Percentiles rank a stretch among this genome's conserved stretches.
Evolutionary conservation across 208 protist genomes (phyloP).

Genomic region (Leishmania tropica): DNA sequence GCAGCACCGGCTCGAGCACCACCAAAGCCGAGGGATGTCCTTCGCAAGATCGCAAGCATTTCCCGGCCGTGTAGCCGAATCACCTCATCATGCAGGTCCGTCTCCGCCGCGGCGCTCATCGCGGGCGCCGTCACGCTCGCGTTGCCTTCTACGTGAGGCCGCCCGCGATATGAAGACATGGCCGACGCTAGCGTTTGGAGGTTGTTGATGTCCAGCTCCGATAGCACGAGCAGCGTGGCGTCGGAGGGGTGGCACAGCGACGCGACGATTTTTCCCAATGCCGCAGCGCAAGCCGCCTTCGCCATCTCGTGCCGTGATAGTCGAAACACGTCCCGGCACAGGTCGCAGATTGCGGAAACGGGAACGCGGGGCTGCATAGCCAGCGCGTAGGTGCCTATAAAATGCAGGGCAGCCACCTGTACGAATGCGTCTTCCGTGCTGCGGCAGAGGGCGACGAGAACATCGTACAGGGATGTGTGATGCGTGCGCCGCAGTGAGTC

Average conservation of each 20-base stretch:
- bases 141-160: not conserved
- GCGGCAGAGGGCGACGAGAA: conserved; percentile 46
- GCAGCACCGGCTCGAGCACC: not conserved
- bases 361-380: conserved; percentile 63
- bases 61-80: conserved; percentile 60
- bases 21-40: not conserved
- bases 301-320: conserved; percentile 68
- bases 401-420: conserved; percentile 75
- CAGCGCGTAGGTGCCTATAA: conserved; percentile 53
- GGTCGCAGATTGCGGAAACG: conserved; percentile 34
- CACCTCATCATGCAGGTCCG: conserved; percentile 58
- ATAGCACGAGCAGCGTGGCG: conserved; percentile 14
- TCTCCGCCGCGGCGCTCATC: not conserved
- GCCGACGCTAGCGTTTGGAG: conserved; percentile 32
- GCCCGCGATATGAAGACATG: conserved; percentile 40
- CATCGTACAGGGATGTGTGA: conserved; percentile 41
- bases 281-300: conserved; percentile 76
- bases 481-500: conserved; percentile 24
- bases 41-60: conserved; percentile 35
- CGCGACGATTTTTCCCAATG: conserved; percentile 39
- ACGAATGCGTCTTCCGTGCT: conserved; percentile 34
- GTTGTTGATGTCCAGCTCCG: conserved; percentile 24
- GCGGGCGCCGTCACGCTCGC: not conserved
- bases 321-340: conserved; percentile 80
- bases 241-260: conserved; percentile 21